Evolutionary conservation across 2,329 filamentous ascomycete genomes (phyloP).

Genomic region (Hymenoscyphus linearis): DNA sequence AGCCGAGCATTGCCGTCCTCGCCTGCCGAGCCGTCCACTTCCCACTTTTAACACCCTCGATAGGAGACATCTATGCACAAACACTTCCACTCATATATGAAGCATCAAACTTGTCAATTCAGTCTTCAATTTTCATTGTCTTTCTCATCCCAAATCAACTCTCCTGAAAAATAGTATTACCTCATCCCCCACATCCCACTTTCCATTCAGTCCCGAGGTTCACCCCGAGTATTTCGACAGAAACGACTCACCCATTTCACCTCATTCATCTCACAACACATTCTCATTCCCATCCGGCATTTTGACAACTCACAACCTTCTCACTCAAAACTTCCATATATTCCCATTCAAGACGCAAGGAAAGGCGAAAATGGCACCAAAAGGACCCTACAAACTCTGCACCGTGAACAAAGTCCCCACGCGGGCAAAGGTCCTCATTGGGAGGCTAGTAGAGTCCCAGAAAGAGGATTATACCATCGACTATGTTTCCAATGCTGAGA

Average conservation of each 20-base stretch:
- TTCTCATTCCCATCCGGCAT: neutral
- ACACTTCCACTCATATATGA: neutral
- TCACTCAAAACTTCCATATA: neutral
- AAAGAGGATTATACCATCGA: conserved; percentile 60
- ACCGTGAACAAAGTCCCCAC: conserved; percentile 66
- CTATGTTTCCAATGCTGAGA: conserved; percentile 56
- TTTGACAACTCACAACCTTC: neutral
- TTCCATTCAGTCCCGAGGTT: neutral
- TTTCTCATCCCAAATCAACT: too few relatives aligned
- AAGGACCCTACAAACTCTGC: conserved; percentile 57
- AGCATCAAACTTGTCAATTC: neutral
- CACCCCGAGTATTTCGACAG: too few relatives aligned
- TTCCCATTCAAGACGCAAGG: neutral
- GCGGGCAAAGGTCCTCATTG: conserved; percentile 56
- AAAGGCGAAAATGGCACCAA: conserved; percentile 34
- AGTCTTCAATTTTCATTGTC: neutral
- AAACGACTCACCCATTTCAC: neutral
- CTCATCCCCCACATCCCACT: neutral
- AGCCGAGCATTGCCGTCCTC: neutral
- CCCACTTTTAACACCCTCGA: neutral
- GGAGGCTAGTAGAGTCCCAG: conserved; percentile 53
- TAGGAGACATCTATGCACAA: neutral
- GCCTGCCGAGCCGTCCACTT: neutral
- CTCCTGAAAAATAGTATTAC: neutral
- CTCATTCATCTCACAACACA: neutral